Evolutionary conservation across 441 rosid species (phyloP), one percentile per base, ranked within the genome.

Genomic region (Pelargonium australe): DNA sequence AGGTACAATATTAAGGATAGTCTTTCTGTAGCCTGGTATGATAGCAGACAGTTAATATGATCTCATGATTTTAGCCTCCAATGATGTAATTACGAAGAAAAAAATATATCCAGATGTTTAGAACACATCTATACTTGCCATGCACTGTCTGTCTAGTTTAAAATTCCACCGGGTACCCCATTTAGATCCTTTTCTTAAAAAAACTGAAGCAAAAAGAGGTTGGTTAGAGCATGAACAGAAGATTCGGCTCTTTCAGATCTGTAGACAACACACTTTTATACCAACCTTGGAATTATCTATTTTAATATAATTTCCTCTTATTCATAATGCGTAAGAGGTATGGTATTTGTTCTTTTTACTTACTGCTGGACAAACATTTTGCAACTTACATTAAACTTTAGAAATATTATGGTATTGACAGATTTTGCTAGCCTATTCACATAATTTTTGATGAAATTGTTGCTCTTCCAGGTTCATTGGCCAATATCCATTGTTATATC

Each of bases 401-500:
- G 28, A 57, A 12, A 57, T 19, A 3, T 25, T 57, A 19, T 57
- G 28, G 28, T 19, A 53, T 17, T 57, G 62, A 8, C 25, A 16
- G 20, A 57, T 57, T 19, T 57, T 57, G 3, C 62, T 17, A 57
- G 62, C 3, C 25, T 57, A 25, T 2, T 57, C 31, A 28, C 62
- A 53, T 53, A 11, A 1, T 53, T 4, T 53, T n/a, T 53, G 7
- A 53, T 5, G 20, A 16, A 57, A 16, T 57, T 73, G 60, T 70
- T 72, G 25, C 19, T 62, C 4, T 65, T 80, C 75, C 91, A 95
- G 99, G 93, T 92, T 72, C 90, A 85, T 6, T 95, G 98, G 99
- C 99, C 99, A 67, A 76, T 95, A 75, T 95, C 97, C 51, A 87
- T 95, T 73, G 97, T 91, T 74, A 82, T 95, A 80, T 91, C 99